Evolutionary conservation across 1,139 yeast species (phyloP), one percentile per base, ranked within the genome.

Genomic region (Kurtzmaniella quercitrusa): DNA sequence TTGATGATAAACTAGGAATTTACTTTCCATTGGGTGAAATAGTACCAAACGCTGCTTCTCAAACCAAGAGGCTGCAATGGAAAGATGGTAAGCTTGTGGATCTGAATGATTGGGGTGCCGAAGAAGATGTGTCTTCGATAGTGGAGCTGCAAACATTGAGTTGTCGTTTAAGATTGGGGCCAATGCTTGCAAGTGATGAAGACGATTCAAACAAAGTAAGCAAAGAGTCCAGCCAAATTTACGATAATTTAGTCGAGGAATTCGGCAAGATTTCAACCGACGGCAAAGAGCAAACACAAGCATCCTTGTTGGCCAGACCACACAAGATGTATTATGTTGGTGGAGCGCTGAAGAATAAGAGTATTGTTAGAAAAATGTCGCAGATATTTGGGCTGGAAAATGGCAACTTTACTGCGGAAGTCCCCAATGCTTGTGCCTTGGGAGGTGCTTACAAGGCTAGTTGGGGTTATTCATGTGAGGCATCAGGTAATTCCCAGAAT

Each of bases 371-470:
- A 20, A 83, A 80, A 46, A 83, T 87, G 73, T 80, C 91, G 3
- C 71, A 83, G 12, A 82, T 89, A 6, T 63, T 89, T 34, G 89
- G 91, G 3, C 74, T 82, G 2, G 48, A 54, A 12, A 67, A 76
- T 16, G 94, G 93, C 2, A 80, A 84, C 45, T 88, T 65, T 60
- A 78, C 80, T 49, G 84, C 84, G 22, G 93, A 87, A 54, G 78
- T 88, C 39, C 82, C 93, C 5, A 89, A 89, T 62, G 95, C 96
- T 1, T 89, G 97, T 72, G 97, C 96, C 1, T 66, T 87, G 39
- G 97, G 97, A n/a, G 96, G 96, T 4, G 95, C 95, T 36, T 86
- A 77, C 63, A 85, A 87, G 58, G 95, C 96, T 1, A 72, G 84
- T 41, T 88, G 95, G 87, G 75, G 84, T 42, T 59, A 67, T 57